Evolutionary conservation across 495 filamentous ascomycete species (phyloP).

Genomic region (Hyaloscypha hepaticicola): DNA sequence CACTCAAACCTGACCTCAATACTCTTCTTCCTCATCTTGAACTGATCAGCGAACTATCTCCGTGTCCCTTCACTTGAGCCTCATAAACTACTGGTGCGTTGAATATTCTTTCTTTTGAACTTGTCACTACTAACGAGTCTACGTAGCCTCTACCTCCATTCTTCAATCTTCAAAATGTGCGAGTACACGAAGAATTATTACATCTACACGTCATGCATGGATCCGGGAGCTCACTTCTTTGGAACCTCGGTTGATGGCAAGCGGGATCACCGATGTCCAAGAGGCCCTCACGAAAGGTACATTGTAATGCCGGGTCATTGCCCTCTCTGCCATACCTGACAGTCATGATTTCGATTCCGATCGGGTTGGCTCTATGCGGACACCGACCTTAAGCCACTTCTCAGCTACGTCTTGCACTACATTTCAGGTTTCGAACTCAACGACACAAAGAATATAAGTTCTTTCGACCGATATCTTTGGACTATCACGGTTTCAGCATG

Average conservation of each 20-base stretch:
- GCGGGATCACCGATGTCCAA: slow-evolving; percentile 57
- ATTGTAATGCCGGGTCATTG: slow-evolving; percentile 69
- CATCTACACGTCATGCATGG: slow-evolving; percentile 68
- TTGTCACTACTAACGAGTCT: background rate
- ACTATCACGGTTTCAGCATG: slow-evolving; percentile 8
- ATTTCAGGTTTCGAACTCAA: background rate
- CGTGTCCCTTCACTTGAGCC: background rate
- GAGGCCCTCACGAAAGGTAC: slow-evolving; percentile 72
- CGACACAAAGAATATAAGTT: background rate
- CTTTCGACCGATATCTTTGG: background rate
- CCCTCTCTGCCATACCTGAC: slow-evolving; percentile 47
- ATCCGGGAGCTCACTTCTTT: slow-evolving; percentile 68
- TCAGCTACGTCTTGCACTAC: background rate
- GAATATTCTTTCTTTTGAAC: background rate
- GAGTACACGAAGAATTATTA: slow-evolving; percentile 76
- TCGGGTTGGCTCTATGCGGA: background rate
- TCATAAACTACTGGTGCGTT: background rate
- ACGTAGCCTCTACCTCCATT: background rate
- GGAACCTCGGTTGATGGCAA: slow-evolving; percentile 63
- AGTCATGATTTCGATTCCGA: background rate
- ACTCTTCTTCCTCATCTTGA: background rate
- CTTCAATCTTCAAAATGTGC: slow-evolving; percentile 56
- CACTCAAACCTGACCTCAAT: slow-evolving; percentile 6
- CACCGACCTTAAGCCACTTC: background rate
- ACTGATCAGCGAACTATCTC: background rate